These are phyloP conservation scores for Blastobotrys robertii DNA, from an alignment of 805 yeast genomes.

Conservation along the genomic window DNA sequence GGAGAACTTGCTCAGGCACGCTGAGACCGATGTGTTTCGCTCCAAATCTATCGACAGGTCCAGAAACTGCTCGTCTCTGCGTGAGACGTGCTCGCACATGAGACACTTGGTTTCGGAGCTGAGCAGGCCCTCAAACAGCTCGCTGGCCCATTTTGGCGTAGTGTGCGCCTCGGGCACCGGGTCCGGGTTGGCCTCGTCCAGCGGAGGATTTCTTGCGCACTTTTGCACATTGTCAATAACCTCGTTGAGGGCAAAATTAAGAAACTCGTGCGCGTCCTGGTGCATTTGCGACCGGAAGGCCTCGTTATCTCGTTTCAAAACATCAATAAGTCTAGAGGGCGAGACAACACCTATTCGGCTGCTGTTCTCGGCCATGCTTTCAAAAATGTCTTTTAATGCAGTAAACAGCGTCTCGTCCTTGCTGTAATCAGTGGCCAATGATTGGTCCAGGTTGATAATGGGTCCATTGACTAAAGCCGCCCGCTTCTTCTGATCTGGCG, in stretches of 20 bases:
- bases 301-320: conserved; percentile 71
- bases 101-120: conserved; percentile 86
- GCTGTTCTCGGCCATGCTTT: conserved; percentile 63
- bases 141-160: conserved; percentile 40
- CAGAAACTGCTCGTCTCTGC: conserved; percentile 75
- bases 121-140: conserved; percentile 72
- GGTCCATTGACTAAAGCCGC: conserved; percentile 77
- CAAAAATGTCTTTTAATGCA: conserved; percentile 77
- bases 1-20: conserved; percentile 71
- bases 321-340: conserved; percentile 63
- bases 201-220: not conserved
- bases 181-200: conserved; percentile 9
- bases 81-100: conserved; percentile 73
- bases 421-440: conserved; percentile 43
- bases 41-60: conserved; percentile 82
- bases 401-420: conserved; percentile 45
- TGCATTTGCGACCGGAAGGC: conserved; percentile 88
- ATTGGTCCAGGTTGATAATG: conserved; percentile 67
- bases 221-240: conserved; percentile 38
- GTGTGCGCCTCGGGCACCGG: conserved; percentile 2
- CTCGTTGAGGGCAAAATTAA: conserved; percentile 78
- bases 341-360: conserved; percentile 75
- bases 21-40: conserved; percentile 61
- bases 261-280: conserved; percentile 96
- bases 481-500: conserved; percentile 66